Percentiles rank a stretch among this genome's conserved stretches.
phyloP scores from a whole-genome alignment of 192 early-diverging fungal genomes.

The Rhizophagus prolifer region DNA sequence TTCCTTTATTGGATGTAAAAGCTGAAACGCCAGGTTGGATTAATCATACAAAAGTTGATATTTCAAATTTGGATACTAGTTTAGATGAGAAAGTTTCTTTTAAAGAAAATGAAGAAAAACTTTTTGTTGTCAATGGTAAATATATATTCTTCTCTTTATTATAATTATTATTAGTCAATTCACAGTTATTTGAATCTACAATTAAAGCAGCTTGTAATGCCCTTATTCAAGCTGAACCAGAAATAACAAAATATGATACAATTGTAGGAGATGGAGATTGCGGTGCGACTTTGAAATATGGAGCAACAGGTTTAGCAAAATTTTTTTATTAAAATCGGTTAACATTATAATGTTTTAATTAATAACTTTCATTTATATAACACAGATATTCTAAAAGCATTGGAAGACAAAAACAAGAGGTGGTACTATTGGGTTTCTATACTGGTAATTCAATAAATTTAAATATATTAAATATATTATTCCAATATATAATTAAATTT shows the following conservation, averaged over 20 bases:
- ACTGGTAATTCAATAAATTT: conserved; percentile 53
- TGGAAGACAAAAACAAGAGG: conserved; percentile 60
- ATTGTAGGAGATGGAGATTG: conserved; percentile 86
- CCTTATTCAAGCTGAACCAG: conserved; percentile 54
- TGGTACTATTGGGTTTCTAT: conserved; percentile 75
- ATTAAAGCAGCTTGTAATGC: conserved; percentile 41
- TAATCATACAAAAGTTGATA: conserved; percentile 40
- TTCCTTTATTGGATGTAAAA: conserved; percentile 56
- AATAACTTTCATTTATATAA: background rate
- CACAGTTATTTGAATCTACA: conserved; percentile 27
- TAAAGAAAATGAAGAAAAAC: conserved; percentile 24
- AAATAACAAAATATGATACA: conserved; percentile 69
- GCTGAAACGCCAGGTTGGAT: conserved; percentile 66
- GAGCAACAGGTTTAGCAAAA: conserved; percentile 47
- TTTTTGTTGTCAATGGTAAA: background rate
- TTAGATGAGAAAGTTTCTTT: conserved; percentile 64
- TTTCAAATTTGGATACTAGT: conserved; percentile 49
- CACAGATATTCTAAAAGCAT: conserved; percentile 50
- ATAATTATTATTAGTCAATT: conserved; percentile 4
- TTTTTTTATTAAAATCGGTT: background rate
- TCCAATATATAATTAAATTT: conserved; percentile 28
- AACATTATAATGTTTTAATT: conserved; percentile 24
- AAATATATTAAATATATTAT: background rate
- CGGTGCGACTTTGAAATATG: conserved; percentile 66
- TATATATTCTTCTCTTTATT: background rate